Base-by-base conservation (phyloP, 441 rosid species). In the Viola pubescens region DNA sequence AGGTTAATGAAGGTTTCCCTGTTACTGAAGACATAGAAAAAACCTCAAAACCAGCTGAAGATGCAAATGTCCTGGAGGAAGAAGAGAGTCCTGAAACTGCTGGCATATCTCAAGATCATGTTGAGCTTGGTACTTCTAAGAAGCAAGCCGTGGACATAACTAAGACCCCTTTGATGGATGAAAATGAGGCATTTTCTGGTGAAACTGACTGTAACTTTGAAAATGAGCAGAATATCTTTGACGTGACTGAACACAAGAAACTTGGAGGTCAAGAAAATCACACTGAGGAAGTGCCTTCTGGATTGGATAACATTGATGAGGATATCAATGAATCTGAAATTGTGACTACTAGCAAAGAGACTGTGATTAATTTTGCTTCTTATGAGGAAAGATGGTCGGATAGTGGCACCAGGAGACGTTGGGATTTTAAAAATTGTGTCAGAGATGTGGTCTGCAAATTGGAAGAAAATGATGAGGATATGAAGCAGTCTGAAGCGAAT, bases 281-380 rank as follows among this genome's bases (percentile, higher is more conserved):
- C 61, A 44, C 66, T 69, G 85, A 75, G 50, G 85, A 82, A 59
- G 62, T 62, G 62, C 69, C 56, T 70, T 62, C 68, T 67, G 80
- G 73, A 69, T 68, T 76, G 37, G 76, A 79, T 64, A 74, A 72
- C 67, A 68, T 62, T 57, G 53, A 68, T 54, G 61, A 71, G 78
- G 68, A 81, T 68, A 72, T 58, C 40, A 61, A 56, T 9, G 61
- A 67, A 9, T 37, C 64, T 38, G 67, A 48, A 56, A 26, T 60
- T 52, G 16, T 54, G 43, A 11, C 11, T 34, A 59, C 4, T 56
- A 13, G 54, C 7, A 69, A 62, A 69, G 61, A 59, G 55, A 65
- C 52, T 49, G 71, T 57, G 54, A 19, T 59, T 40, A 54, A 37
- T 60, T 67, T 41, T 11, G 53, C 63, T 58, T 59, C 60, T 53